Base-by-base conservation (phyloP, 352 stramenopile genomes). In the Albugo candida region DNA sequence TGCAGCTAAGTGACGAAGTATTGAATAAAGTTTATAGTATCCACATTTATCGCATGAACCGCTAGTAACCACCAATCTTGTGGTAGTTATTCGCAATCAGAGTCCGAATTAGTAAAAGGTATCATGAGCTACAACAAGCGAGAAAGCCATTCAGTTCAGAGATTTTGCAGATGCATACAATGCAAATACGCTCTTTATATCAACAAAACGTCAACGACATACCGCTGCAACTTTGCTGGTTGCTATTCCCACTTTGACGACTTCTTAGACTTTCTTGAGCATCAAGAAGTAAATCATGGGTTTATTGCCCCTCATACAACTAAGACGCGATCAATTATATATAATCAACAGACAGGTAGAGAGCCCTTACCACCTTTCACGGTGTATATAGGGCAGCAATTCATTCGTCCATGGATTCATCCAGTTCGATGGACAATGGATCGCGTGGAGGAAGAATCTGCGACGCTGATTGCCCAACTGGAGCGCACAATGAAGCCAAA, bases 211-310 rank as follows among this genome's bases (percentile, higher is more conserved):
- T 31, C 24, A 31, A 10, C 24, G 24, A 31, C 24, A 3, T 31
- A 31, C 8, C 24, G 24, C 24, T 31, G 24, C 24, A 31, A 31
- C 8, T 31, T 31, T 10, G 3, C 24, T 31, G 11, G 5, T 38
- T 78, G 68, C 39, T 34, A 36, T 38, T 47, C 55, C 17, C 21
- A 38, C 13, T 82, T 76, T 21, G 21, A 53, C 5, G 59, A 69
- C 13, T 56, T 73, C 20, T 54, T 60, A 5, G 55, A 55, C 12
- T 55, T 81, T 45, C 55, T 72, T 38, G 67, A 82, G 48, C 73
- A 85, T 53, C 73, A 85, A 43, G 37, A 76, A 36, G 50, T 60
- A 5, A 49, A 55, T 3, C 73, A 85, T 48, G 70, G 66, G 31
- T 53, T 41, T 6, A 38, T 83, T 31, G 24, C 19, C 53, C 62